Evolutionary conservation across 768 basidiomycete species (phyloP), one percentile per base, ranked within the genome.

Genomic region (Leccinum longicurvipes): DNA sequence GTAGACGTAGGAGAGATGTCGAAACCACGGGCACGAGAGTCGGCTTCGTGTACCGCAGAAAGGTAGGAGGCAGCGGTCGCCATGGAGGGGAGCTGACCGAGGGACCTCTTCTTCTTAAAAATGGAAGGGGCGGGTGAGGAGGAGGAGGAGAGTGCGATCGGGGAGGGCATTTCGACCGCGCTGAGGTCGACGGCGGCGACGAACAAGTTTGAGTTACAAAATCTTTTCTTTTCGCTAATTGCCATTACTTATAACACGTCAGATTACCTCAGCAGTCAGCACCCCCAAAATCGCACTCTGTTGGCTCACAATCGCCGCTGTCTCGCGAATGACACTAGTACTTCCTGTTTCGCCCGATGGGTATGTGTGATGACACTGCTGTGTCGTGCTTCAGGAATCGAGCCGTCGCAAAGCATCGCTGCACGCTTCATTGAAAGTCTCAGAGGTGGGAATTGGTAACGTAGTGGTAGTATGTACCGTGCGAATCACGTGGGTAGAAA

Each of bases 21-120:
- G 53, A 72, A 73, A 53, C 73, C 73, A 55, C 86, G 81, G 9
- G 85, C 83, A 49, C 84, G 80, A 39, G 87, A 84, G 67, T 92
- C 90, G 17, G 82, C 83, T 68, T 82, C 69, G 19, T 82, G 82
- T 17, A 86, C 74, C 9, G 82, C 84, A 48, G 82, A 79, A 11
- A 86, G 76, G 67, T 85, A 86, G 36, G 80, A 80, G 12, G 81
- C 77, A 4, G 85, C 84, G 4, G 81, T 78, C 29, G 79, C 63
- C 72, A 80, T 72, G 52, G 76, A 72, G 0, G 77, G 64, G 19
- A 73, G 42, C 55, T 68, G 72, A 2, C 61, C 59, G 12, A 63
- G 47, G 9, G 77, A 74, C 45, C 71, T 71, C 63, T 86, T 86
- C 75, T 79, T 82, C 73, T 78, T 82, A 74, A 87, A 86, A 23